Evolutionary conservation across 2,329 filamentous ascomycete genomes (phyloP), one percentile per base, ranked within the genome.

Genomic region (Elsinoe arachidis): DNA sequence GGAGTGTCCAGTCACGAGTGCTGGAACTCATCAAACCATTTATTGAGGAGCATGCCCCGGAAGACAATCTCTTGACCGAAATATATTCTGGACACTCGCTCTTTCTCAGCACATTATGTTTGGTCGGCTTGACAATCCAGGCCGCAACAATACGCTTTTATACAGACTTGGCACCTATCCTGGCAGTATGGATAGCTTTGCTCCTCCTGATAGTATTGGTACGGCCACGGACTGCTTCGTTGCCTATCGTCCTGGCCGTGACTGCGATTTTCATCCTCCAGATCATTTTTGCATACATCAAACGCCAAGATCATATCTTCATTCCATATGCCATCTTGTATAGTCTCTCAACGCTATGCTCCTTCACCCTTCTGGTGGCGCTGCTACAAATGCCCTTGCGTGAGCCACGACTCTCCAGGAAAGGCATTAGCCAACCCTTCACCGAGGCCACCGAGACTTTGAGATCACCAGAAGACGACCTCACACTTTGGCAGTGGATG

Each of bases 401-500:
- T 19, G 79, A 87, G 58, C 80, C 83, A 0, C 66, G 67, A 0
- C 66, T 85, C 3, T 72, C 78, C 17, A 73, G 68, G 2, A 69
- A 78, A 7, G 79, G 78, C 0, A 88, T 91, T 58, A 83, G 83
- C 54, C 70, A 73, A 14, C 76, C 81, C 1, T 82, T 79, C 55
- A 73, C 76, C 15, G 61, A 71, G 3, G 82, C 87, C 1, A 84
- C 78, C 0, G 76, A 73, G 2, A 70, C 76, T 1, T 73, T 87
- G n/a, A 85, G 89, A 30, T 84, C 80, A 49, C 85, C 90, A 0
- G 90, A 96, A 68, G 90, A 96, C 63, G 83, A 87, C 61, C 69
- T 95, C 21, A 87, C 80, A 0, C 75, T 91, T 0, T 90, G 88
- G 80, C 87, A 91, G 63, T 96, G 89, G 72, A 87, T 92, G 81